Base-by-base conservation (phyloP, 2,329 filamentous ascomycete species). In the Rutstroemia sp. region DNA sequence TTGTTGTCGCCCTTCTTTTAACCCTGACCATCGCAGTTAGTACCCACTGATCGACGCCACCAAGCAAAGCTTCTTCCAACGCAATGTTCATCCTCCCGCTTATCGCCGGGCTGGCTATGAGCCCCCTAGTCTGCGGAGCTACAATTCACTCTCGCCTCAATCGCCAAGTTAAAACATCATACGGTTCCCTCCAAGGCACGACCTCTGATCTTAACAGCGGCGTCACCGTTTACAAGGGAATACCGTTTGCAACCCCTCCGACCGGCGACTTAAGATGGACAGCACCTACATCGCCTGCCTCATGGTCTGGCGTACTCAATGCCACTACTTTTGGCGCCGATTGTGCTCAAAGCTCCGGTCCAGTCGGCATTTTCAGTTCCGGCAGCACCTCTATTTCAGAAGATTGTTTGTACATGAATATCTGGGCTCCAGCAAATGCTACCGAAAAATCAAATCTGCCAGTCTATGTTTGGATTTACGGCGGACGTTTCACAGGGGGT, bases 381-480 rank as follows among this genome's bases (percentile, higher is more conserved):
- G 25, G 38, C 25, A 36, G 36, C 23, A 2, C 42, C 12, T 6
- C 42, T 16, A 52, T 36, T 5, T 34, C 21, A 8, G 50, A 52
- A 45, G 50, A 52, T 45, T 52, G 50, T 38, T 21, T 53, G 6
- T 46, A 19, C n/a, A 14, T 45, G 25, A 45, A 53, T 14, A n/a
- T 45, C 21, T 51, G 38, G 30, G 23, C 47, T 4, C 51, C 34
- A 10, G 39, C 34, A n/a, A 50, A 58, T 38, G 50, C 51, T 7
- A 51, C 38, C 4, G 14, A 12, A 8, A 8, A 63, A 12, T 58
- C 56, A 19, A 63, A 66, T 14, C 73, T 71, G 45, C 64, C 74
- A 14, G 73, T 76, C 36, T 62, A 73, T 30, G 66, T 76, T 25
- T 76, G 72, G 69, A 71, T 76, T 12, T 69, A 71, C 38, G 74